Evolutionary conservation across 495 filamentous ascomycete genomes (phyloP).

Genomic region (Daldinia loculata): DNA sequence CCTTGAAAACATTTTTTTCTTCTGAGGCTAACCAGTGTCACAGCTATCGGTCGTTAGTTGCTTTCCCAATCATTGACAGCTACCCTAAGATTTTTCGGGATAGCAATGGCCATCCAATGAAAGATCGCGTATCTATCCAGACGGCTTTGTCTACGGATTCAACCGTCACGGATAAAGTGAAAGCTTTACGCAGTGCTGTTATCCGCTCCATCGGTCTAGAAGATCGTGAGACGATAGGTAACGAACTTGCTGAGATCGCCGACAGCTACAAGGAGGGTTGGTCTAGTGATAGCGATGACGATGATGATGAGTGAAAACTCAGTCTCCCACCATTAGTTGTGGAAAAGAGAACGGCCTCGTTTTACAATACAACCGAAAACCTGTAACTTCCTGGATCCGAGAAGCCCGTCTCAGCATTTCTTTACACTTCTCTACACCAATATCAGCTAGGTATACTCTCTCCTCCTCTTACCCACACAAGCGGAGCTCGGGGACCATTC

Average conservation of each 20-base stretch:
- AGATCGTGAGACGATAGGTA: slow-evolving; percentile 81
- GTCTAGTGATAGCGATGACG: slow-evolving; percentile 83
- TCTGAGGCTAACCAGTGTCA: slow-evolving; percentile 11
- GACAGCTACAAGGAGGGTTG: slow-evolving; percentile 92
- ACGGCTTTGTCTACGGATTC: slow-evolving; percentile 78
- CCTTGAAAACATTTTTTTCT: slow-evolving; percentile 8
- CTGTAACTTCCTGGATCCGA: background rate
- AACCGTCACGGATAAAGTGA: slow-evolving; percentile 72
- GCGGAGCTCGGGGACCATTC: background rate
- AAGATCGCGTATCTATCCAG: slow-evolving; percentile 62
- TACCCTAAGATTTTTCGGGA: slow-evolving; percentile 74
- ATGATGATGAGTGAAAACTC: slow-evolving; percentile 62
- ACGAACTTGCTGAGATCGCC: slow-evolving; percentile 83
- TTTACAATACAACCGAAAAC: background rate
- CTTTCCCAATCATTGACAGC: slow-evolving; percentile 82
- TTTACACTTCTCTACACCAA: background rate
- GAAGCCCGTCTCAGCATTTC: background rate
- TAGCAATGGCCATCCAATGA: slow-evolving; percentile 48
- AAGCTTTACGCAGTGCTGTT: slow-evolving; percentile 68
- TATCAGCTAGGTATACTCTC: background rate
- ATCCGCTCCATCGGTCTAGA: slow-evolving; percentile 68
- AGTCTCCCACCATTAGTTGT: background rate
- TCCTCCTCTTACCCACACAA: background rate
- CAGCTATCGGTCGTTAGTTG: slow-evolving; percentile 62
- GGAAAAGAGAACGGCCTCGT: background rate